Percentiles rank a stretch among this genome's conserved stretches.
These are phyloP conservation scores for Chaetoscypha palmicola DNA, from an alignment of 2,329 filamentous ascomycete species.

Conservation along the genomic window DNA sequence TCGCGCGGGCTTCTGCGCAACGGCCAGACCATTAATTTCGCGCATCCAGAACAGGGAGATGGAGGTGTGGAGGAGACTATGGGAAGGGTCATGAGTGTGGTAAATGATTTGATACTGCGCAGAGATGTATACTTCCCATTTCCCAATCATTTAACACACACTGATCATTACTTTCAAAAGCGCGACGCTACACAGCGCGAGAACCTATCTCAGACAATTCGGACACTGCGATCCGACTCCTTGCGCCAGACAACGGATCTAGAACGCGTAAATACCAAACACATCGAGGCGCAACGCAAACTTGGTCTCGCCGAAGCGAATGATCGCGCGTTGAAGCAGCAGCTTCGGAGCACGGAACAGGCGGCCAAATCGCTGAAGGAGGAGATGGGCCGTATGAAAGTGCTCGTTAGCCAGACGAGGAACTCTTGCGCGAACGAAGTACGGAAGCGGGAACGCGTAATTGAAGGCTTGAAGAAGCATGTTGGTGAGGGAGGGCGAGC, in stretches of 20 bases:
- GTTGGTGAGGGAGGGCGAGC: slow-evolving; percentile 63
- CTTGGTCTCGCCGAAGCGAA: slow-evolving; percentile 58
- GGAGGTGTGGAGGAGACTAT: slow-evolving; percentile 62
- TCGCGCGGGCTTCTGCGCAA: slow-evolving; percentile 58
- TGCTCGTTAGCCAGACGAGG: slow-evolving; percentile 73
- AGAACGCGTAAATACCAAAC: slow-evolving; percentile 48
- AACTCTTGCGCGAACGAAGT: slow-evolving; percentile 85
- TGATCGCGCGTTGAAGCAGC: slow-evolving; percentile 60
- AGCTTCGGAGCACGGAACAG: slow-evolving; percentile 67
- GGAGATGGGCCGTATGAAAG: slow-evolving; percentile 72
- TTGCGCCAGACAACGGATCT: slow-evolving; percentile 66
- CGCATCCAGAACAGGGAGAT: slow-evolving; percentile 57
- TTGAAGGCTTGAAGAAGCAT: slow-evolving; percentile 83
- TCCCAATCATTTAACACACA: not conserved
- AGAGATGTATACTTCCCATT: slow-evolving; percentile 61
- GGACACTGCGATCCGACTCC: slow-evolving; percentile 66
- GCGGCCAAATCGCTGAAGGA: slow-evolving; percentile 73
- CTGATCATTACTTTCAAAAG: slow-evolving; percentile 36
- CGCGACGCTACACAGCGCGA: slow-evolving; percentile 87
- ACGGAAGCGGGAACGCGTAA: slow-evolving; percentile 80
- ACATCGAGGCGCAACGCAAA: slow-evolving; percentile 48
- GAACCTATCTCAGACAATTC: slow-evolving; percentile 70
- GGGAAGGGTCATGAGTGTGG: slow-evolving; percentile 81
- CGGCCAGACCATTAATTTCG: slow-evolving; percentile 76
- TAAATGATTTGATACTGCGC: slow-evolving; percentile 87